These are phyloP conservation scores for Cystobasidium tubakii DNA, from an alignment of 768 basidiomycete genomes.

Conservation along the genomic window DNA sequence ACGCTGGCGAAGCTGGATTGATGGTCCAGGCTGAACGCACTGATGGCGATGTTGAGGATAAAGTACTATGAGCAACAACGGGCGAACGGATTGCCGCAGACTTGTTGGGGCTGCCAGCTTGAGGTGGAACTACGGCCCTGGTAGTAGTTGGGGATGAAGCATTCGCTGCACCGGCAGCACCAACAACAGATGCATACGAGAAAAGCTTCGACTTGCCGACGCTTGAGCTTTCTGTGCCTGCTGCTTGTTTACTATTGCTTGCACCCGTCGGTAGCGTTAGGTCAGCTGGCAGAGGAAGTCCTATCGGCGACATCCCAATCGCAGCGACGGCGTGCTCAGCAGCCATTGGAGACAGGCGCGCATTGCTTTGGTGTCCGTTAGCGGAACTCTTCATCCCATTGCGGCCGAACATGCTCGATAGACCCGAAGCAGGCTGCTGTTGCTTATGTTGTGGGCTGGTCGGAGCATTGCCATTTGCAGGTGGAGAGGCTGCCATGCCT, in stretches of 20 bases:
- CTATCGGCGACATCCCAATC: conserved; percentile 33
- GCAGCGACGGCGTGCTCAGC: conserved; percentile 11
- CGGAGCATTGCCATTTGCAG: background rate
- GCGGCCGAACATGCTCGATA: conserved; percentile 35
- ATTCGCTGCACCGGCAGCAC: background rate
- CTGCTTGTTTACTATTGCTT: background rate
- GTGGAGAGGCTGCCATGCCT: background rate
- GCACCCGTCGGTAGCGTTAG: background rate
- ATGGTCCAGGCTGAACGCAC: background rate
- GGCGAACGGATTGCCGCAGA: background rate
- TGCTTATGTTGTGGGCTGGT: background rate
- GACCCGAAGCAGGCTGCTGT: conserved; percentile 12
- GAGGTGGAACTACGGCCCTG: background rate
- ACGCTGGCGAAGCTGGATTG: background rate
- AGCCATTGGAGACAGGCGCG: background rate
- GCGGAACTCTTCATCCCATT: background rate
- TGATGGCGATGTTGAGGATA: background rate
- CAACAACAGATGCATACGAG: conserved; percentile 27
- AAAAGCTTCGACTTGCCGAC: conserved; percentile 17
- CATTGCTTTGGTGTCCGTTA: background rate
- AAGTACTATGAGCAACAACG: background rate
- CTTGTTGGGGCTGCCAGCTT: background rate
- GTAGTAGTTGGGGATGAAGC: background rate
- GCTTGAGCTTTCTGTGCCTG: background rate
- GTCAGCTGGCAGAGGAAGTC: conserved; percentile 24